phyloP scores from a whole-genome alignment of 1,139 yeast genomes.

The Geotrichum citri-aurantii region DNA sequence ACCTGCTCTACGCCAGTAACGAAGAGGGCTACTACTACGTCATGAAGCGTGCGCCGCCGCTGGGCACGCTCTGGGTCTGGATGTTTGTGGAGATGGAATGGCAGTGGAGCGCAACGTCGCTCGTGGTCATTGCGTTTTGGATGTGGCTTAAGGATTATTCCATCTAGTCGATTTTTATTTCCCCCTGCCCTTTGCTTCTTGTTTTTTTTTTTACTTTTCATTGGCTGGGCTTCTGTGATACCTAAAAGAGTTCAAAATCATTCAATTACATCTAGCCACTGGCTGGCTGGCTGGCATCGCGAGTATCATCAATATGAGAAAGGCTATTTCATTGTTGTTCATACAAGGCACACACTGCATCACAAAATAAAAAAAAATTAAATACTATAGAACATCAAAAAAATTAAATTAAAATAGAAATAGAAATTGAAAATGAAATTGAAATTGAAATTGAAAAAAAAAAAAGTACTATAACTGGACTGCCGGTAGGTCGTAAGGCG shows the following conservation, averaged over 20 bases:
- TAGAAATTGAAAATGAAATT: too few species aligned
- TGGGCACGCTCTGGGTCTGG: conserved; percentile 41
- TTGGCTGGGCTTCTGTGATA: background rate
- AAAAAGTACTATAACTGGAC: background rate
- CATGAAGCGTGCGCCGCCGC: conserved; percentile 39
- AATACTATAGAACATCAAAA: too few species aligned
- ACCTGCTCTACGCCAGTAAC: conserved; percentile 34
- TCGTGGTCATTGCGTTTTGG: conserved; percentile 31
- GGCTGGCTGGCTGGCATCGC: conserved; percentile 5
- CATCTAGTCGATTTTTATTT: conserved; percentile 9
- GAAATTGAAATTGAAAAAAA: too few species aligned
- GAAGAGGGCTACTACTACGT: conserved; percentile 38
- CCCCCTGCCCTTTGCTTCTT: too few species aligned
- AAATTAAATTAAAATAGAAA: too few species aligned
- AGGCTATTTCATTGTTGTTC: background rate
- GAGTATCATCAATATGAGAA: background rate
- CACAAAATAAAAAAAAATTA: too few species aligned
- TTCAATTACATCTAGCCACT: background rate
- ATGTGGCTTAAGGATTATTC: conserved; percentile 31
- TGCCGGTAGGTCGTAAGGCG: background rate
- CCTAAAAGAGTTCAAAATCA: conserved; percentile 1
- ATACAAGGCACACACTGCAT: background rate
- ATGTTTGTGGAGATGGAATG: conserved; percentile 39
- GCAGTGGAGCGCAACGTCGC: conserved; percentile 34
- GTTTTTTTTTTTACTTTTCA: background rate